Base-by-base conservation (phyloP, 2,329 filamentous ascomycete species). In the Rutstroemia sp. region DNA sequence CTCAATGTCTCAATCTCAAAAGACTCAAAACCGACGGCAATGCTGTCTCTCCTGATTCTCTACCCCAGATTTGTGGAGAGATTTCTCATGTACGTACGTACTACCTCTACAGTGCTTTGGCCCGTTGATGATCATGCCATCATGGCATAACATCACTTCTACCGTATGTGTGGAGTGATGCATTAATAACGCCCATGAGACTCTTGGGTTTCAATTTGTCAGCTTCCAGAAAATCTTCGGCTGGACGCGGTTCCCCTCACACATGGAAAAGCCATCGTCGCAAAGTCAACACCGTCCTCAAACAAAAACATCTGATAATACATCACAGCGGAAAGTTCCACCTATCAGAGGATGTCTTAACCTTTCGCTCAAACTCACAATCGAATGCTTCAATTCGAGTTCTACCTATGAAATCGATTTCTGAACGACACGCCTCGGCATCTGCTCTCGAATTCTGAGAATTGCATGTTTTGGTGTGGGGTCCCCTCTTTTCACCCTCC, bases 401-500 rank as follows among this genome's bases (percentile, higher is more conserved):
- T 17, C 4, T 16, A 45, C 4, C 21, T 23, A 37, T 21, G 50
- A 12, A 34, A 34, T 14, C 14, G 30, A 2, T 14, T 34, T 34
- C 30, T 34, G 3, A 34, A 34, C 30, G 27, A 16, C 21, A 45
- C n/a, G 37, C 51, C 51, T 54, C 30, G 30, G 27, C 34, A 48
- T 41, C 14, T 5, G 21, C 10, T 44, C 45, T 55, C 38, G 21
- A 10, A 5, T 7, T 37, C 4, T 27, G 19, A 25, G 16, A 34
- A 23, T 19, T 21, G 8, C 41, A 30, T 17, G 4, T 42, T 5
- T 16, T 39, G 21, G 6, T 54, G 45, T 37, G 46, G 37, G 21
- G 51, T 54, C 51, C 34, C 44, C 51, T 48, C 51, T 48, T 47
- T 47, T 21, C 47, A 16, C 8, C 30, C 39, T 39, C 46, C 51